phyloP scores from a whole-genome alignment of 306 rosid genomes.

The Vigna unguiculata region DNA sequence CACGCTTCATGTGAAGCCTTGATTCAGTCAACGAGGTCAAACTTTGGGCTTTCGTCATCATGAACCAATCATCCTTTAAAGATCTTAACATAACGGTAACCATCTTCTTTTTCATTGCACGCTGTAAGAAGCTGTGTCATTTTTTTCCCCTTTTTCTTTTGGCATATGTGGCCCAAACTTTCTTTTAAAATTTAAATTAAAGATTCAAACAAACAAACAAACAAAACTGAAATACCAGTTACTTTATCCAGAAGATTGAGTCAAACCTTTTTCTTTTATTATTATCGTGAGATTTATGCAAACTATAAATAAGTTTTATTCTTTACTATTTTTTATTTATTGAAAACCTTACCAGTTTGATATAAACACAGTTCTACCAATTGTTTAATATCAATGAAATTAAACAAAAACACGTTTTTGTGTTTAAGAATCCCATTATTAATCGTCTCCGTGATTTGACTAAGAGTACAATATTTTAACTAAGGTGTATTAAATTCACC shows the following conservation, averaged over 20 bases:
- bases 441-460: no score
- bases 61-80: conserved; percentile 38
- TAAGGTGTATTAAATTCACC: no score
- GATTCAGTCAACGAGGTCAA: conserved; percentile 43
- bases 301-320: no score
- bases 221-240: background rate
- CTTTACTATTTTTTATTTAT: no score
- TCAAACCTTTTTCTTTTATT: background rate
- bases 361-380: no score
- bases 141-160: background rate
- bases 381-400: background rate
- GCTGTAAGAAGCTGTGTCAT: background rate
- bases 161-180: conserved; percentile 1
- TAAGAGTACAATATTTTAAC: no score
- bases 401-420: background rate
- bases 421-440: no score
- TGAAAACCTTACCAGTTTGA: no score
- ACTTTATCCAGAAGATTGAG: background rate
- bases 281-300: no score
- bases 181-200: conserved; percentile 18
- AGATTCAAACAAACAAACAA: background rate
- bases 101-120: conserved; percentile 9
- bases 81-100: conserved; percentile 37
- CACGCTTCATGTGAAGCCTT: conserved; percentile 34
- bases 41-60: conserved; percentile 31